Base-by-base conservation (phyloP, 495 filamentous ascomycete species). In the Astrocystis sublimbata region DNA sequence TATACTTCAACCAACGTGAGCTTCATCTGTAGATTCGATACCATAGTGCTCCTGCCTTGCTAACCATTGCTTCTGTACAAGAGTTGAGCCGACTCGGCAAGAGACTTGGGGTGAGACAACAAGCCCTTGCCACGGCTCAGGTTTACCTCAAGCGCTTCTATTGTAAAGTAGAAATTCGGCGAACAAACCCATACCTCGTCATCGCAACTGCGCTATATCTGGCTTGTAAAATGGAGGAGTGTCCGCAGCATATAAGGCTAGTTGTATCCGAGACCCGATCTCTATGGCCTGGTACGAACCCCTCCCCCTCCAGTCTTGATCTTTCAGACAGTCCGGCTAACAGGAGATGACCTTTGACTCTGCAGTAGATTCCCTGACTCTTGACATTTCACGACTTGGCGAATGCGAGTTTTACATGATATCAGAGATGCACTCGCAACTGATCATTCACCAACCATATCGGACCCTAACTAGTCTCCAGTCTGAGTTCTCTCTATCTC, bases 151-250 rank as follows among this genome's bases (percentile, higher is more conserved):
- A 93, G 67, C 85, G 94, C 62, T 98, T 96, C 79, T 98, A 97
- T 76, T 88, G 83, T 65, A 91, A 90, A 72, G 89, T 96, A 68
- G 91, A 94, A 65, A 91, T 98, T 66, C 87, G 94, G 57, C 87
- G 88, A 45, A 98, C 93, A 23, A 98, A 97, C 66, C 93, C 94
- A 15, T 96, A 96, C 75, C 86, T 98, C 15, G 83, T 98, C 47
- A 79, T 97, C 62, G 87, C 91, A 28, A 98, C 94, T 4, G 92
- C 93, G 26, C 79, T 98, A 62, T 98, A 98, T 75, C 81, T 98
- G 35, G 94, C 96, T 49, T 96, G 92, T 78, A 98, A 98, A 76
- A 97, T 96, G 90, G 94, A 98, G 74, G 94, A 98, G 76, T 93
- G 88, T 64, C 96, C 94, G 28, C 93, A 97, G 73, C 96, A 98